Conservation (phyloP, 2,329 filamentous ascomycete genomes). For the Claviceps fusiformis region DNA sequence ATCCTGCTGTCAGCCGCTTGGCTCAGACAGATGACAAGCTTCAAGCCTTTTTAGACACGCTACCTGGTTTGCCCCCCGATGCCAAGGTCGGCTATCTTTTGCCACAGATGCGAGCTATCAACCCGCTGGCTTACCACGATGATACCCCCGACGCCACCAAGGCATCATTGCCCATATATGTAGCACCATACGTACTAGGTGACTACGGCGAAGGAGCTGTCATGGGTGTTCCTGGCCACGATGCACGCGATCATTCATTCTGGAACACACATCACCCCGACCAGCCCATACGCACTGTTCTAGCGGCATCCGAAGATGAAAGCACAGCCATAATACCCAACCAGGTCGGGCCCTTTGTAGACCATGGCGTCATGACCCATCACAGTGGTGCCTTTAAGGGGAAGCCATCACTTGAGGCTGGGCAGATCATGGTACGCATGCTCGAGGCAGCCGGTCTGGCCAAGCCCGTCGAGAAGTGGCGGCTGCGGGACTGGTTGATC, state of each 20-base stretch:
- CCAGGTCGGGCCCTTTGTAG: constrained; percentile 44
- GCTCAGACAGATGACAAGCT: constrained; percentile 48
- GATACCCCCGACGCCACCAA: constrained; percentile 36
- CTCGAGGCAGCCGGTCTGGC: constrained; percentile 45
- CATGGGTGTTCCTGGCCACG: constrained; percentile 85
- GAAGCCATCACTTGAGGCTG: constrained; percentile 48
- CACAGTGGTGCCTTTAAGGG: constrained; percentile 52
- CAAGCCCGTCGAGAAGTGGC: constrained; percentile 57
- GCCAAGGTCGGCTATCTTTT: constrained; percentile 57
- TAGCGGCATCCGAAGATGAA: constrained; percentile 38
- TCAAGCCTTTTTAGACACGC: constrained; percentile 51
- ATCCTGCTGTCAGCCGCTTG: constrained; percentile 51
- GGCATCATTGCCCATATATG: constrained; percentile 57
- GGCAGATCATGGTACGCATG: constrained; percentile 42
- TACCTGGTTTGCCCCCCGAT: constrained; percentile 40
- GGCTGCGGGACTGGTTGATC: constrained; percentile 77
- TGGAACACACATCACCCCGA: constrained; percentile 57
- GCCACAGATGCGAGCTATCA: constrained; percentile 45
- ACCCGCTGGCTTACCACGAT: constrained; percentile 48
- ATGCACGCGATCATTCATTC: constrained; percentile 64
- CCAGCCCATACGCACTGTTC: constrained; percentile 48
- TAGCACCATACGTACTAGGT: constrained; percentile 72
- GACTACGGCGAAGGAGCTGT: constrained; percentile 80
- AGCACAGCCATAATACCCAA: constrained; percentile 28
- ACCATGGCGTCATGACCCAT: constrained; percentile 54